Conservation (phyloP, 352 stramenopile species). For the Pythium brachiatum region DNA sequence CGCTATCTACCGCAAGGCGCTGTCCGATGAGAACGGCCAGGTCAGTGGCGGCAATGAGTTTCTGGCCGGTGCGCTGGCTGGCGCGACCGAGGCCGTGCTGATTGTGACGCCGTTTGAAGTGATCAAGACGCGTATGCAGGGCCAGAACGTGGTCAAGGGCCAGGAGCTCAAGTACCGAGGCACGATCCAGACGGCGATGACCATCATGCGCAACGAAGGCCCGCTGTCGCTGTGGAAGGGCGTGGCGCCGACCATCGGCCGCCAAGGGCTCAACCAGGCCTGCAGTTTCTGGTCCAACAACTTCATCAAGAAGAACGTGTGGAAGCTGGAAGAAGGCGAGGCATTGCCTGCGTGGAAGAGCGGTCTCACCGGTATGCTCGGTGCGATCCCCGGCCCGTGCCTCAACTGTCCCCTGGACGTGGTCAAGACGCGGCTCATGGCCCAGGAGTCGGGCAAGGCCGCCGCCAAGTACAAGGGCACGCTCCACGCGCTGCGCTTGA, state of each 20-base stretch:
- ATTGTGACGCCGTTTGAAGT: slow-evolving; percentile 98
- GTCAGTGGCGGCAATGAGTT: slow-evolving; percentile 82
- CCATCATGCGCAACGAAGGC: slow-evolving; percentile 94
- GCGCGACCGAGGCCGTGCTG: slow-evolving; percentile 94
- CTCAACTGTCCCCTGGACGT: slow-evolving; percentile 94
- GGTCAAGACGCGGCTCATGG: slow-evolving; percentile 96
- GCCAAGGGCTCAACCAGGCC: slow-evolving; percentile 97
- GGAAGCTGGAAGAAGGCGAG: slow-evolving; percentile 81
- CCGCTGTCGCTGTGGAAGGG: slow-evolving; percentile 95
- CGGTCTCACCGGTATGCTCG: slow-evolving; percentile 92
- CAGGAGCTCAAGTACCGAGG: slow-evolving; percentile 84
- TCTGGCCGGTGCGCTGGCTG: slow-evolving; percentile 89
- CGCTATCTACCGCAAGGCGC: slow-evolving; percentile 74
- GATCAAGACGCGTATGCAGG: slow-evolving; percentile 97
- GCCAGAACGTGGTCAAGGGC: slow-evolving; percentile 85
- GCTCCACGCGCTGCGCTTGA: slow-evolving; percentile 87
- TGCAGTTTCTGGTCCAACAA: slow-evolving; percentile 98
- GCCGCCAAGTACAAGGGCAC: slow-evolving; percentile 95
- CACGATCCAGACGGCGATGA: slow-evolving; percentile 90
- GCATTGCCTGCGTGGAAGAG: slow-evolving; percentile 93
- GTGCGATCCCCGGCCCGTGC: slow-evolving; percentile 80
- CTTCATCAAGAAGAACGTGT: slow-evolving; percentile 88
- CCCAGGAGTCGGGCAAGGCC: slow-evolving; percentile 84
- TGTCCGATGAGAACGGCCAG: slow-evolving; percentile 77
- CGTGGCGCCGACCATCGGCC: slow-evolving; percentile 94